Evolutionary conservation across 441 rosid genomes (phyloP).

Genomic region (Aquilaria agallochum): DNA sequence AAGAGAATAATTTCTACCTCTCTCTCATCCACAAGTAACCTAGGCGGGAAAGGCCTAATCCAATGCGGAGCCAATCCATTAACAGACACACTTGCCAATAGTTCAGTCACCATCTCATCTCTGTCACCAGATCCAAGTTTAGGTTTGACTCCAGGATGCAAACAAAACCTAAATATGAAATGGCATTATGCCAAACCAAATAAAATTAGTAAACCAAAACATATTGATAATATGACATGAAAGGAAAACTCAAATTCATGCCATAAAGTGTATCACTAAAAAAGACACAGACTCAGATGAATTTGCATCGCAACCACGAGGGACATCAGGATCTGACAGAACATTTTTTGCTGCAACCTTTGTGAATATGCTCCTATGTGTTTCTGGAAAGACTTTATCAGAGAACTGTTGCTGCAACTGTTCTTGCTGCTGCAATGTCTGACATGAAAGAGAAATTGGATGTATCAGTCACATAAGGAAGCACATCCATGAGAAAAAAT

Average conservation of each 20-base stretch:
- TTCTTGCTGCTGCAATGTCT: conserved; percentile 70
- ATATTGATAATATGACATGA: conserved; percentile 6
- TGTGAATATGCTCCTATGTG: conserved; percentile 35
- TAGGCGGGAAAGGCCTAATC: conserved; percentile 85
- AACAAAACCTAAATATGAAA: conserved; percentile 63
- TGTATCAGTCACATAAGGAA: neutral
- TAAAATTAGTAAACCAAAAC: conserved; percentile 8
- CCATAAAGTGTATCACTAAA: conserved; percentile 10
- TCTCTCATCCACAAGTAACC: conserved; percentile 67
- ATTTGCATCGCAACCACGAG: conserved; percentile 64
- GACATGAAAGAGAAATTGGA: conserved; percentile 21
- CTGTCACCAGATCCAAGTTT: conserved; percentile 91
- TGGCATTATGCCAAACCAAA: conserved; percentile 11
- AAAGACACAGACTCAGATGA: conserved; percentile 68
- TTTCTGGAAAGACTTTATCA: conserved; percentile 44
- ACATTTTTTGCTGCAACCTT: conserved; percentile 49
- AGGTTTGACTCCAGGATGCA: conserved; percentile 66
- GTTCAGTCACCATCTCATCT: conserved; percentile 61
- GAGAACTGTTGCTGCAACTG: conserved; percentile 70
- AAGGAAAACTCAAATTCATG: conserved; percentile 10
- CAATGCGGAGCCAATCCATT: conserved; percentile 67
- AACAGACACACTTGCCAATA: conserved; percentile 45
- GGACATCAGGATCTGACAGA: conserved; percentile 82
- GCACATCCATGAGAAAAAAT: neutral
- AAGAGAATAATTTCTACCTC: conserved; percentile 49